Conservation (phyloP, 768 basidiomycete genomes). For the Suillus spraguei region DNA sequence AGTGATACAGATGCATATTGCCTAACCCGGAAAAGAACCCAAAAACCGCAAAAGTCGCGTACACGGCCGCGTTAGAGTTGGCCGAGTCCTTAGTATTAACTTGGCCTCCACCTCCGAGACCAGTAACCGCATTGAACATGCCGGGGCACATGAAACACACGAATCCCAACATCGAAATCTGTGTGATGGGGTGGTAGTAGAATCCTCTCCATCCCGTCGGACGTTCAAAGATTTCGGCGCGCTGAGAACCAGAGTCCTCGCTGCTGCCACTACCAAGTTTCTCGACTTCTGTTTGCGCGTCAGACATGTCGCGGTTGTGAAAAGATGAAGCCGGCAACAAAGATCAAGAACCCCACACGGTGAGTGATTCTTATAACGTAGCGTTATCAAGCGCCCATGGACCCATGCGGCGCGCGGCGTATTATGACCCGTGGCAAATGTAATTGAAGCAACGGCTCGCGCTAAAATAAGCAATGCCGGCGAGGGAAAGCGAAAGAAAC, state of each 20-base stretch:
- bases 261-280: slow-evolving; percentile 26
- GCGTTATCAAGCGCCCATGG: slow-evolving; percentile 7
- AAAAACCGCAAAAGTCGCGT: slow-evolving; percentile 60
- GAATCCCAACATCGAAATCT: slow-evolving; percentile 61
- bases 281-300: slow-evolving; percentile 20
- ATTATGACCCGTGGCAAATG: slow-evolving; percentile 71
- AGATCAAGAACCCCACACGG: neutral
- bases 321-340: neutral
- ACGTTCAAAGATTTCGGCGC: slow-evolving; percentile 41
- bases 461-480: slow-evolving; percentile 43
- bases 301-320: slow-evolving; percentile 22
- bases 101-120: slow-evolving; percentile 81
- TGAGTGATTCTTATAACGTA: slow-evolving; percentile 4
- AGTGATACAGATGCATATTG: neutral
- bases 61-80: slow-evolving; percentile 69
- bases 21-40: slow-evolving; percentile 73
- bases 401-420: slow-evolving; percentile 66
- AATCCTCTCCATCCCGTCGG: slow-evolving; percentile 54
- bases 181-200: slow-evolving; percentile 52
- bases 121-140: slow-evolving; percentile 79
- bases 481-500: slow-evolving; percentile 43
- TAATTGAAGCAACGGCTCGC: slow-evolving; percentile 26
- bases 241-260: slow-evolving; percentile 31
- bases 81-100: slow-evolving; percentile 63
- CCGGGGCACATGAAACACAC: slow-evolving; percentile 64